A percentile compares a stretch with the other conserved stretches of the same genome.
phyloP scores from a whole-genome alignment of 1,284 basidiomycete genomes.

The Porogramme epimiltina region DNA sequence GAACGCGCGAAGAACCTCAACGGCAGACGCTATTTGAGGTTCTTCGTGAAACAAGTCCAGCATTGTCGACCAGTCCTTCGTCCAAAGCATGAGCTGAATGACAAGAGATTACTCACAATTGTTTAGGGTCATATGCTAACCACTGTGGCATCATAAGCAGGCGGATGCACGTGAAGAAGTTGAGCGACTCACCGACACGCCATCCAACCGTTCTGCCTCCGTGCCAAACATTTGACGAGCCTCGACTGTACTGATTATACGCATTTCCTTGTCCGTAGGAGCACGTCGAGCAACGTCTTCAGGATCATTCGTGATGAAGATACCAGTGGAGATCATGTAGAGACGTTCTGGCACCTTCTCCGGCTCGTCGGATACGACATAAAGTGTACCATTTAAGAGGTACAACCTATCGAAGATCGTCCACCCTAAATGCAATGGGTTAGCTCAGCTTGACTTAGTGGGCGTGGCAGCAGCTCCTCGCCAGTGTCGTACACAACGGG shows the following conservation, averaged over 20 bases:
- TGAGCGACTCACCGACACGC: conserved; percentile 64
- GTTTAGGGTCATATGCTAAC: conserved; percentile 79
- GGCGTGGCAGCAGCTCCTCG: too few species aligned
- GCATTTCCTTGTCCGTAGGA: conserved; percentile 79
- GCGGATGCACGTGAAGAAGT: neutral
- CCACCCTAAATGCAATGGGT: conserved; percentile 60
- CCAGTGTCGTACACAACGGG: too few species aligned
- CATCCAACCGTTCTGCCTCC: conserved; percentile 61
- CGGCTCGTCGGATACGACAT: conserved; percentile 65
- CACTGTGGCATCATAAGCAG: conserved; percentile 45
- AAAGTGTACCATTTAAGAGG: conserved; percentile 75
- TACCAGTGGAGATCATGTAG: conserved; percentile 59
- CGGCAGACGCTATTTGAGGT: too few species aligned
- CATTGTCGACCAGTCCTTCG: too few species aligned
- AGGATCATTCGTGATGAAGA: conserved; percentile 47
- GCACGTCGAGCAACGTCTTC: conserved; percentile 49
- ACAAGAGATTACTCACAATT: conserved; percentile 82
- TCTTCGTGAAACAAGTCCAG: too few species aligned
- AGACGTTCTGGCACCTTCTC: conserved; percentile 52
- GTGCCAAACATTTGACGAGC: conserved; percentile 72
- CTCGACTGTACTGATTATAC: conserved; percentile 68
- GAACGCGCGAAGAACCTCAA: too few species aligned
- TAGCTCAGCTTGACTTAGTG: too few species aligned
- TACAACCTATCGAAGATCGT: conserved; percentile 82
- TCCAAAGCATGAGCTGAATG: neutral